Conservation (phyloP, 768 basidiomycete species). For the Dioszegia aurantiaca region DNA sequence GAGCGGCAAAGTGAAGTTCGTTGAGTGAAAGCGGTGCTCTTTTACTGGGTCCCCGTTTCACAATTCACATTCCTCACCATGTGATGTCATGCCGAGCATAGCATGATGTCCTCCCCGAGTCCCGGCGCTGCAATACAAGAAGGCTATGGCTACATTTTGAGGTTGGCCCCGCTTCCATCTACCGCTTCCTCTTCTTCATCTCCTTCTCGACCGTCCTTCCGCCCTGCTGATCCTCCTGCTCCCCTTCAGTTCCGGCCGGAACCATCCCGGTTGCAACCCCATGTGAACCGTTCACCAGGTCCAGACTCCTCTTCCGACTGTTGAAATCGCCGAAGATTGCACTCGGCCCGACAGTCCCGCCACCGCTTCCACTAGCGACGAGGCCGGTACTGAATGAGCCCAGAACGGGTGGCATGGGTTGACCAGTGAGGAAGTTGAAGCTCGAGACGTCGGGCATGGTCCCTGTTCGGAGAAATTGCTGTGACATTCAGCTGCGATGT, state of each 20-base stretch:
- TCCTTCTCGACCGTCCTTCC: background rate
- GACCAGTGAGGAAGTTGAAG: conserved; percentile 11
- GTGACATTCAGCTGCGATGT: background rate
- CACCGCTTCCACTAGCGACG: too few species aligned
- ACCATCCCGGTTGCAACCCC: background rate
- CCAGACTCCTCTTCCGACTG: conserved; percentile 6
- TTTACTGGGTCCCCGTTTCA: background rate
- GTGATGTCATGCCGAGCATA: conserved; percentile 2
- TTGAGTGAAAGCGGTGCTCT: conserved; percentile 1
- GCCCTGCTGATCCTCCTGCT: background rate
- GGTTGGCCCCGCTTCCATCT: background rate
- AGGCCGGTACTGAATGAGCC: too few species aligned
- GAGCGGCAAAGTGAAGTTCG: too few species aligned
- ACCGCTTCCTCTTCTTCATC: conserved; percentile 1
- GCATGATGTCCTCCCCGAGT: too few species aligned
- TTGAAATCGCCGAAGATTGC: conserved; percentile 30
- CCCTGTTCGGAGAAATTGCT: conserved; percentile 44
- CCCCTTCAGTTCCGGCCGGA: background rate
- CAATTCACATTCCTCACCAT: conserved; percentile 1
- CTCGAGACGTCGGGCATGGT: conserved; percentile 35
- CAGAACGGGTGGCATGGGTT: background rate
- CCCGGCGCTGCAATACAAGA: background rate
- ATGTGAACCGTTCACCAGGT: background rate
- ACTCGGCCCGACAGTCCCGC: conserved; percentile 33
- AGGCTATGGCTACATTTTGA: background rate